Conservation (phyloP, 192 early-diverging fungal species). For the Coemansia sp. region DNA sequence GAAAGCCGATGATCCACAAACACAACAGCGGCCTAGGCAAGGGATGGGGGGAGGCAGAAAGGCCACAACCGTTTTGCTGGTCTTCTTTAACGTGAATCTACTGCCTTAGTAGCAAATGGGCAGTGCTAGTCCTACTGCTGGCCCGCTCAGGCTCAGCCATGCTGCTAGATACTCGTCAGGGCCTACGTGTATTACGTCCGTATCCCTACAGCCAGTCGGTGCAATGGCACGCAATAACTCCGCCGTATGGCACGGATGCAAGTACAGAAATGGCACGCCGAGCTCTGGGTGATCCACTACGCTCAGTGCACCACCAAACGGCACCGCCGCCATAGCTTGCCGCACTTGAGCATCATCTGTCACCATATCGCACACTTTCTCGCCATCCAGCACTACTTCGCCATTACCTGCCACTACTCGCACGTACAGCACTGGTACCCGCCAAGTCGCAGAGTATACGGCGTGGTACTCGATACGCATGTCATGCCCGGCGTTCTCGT, state of each 20-base stretch:
- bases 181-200: conserved; percentile 1
- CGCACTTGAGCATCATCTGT: conserved; percentile 23
- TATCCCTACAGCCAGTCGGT: neutral
- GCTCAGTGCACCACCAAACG: conserved; percentile 55
- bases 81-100: neutral
- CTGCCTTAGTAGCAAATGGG: conserved; percentile 3
- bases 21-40: neutral
- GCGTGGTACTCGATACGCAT: conserved; percentile 38
- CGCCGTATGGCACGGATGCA: conserved; percentile 56
- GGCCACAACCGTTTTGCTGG: neutral
- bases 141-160: conserved; percentile 40
- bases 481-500: neutral
- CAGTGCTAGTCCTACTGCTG: conserved; percentile 40
- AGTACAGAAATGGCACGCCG: conserved; percentile 32
- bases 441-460: conserved; percentile 41
- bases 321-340: conserved; percentile 31
- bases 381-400: conserved; percentile 16
- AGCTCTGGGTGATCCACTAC: conserved; percentile 49
- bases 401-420: neutral
- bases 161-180: conserved; percentile 29
- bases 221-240: conserved; percentile 34
- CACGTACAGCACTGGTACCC: conserved; percentile 44
- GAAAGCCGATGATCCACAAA: neutral
- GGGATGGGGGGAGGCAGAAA: no score
- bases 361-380: conserved; percentile 11